Conservation (phyloP, 2,329 filamentous ascomycete genomes). For the Diaporthe aspalathi region DNA sequence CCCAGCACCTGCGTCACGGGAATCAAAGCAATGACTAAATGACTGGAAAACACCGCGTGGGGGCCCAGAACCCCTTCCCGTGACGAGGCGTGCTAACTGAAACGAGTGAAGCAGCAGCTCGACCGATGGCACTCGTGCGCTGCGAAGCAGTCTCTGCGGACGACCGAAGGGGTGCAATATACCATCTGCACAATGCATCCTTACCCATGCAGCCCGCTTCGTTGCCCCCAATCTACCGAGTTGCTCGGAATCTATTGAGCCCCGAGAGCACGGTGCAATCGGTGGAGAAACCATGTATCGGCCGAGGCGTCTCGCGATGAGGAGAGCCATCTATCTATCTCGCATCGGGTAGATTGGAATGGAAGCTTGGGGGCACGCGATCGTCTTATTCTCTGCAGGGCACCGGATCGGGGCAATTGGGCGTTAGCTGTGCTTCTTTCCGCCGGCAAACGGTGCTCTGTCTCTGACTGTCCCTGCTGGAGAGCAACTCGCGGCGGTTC, state of each 20-base stretch:
- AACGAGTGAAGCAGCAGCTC: constrained; percentile 21
- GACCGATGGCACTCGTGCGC: constrained; percentile 1
- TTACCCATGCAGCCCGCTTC: not conserved
- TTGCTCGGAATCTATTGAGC: not conserved
- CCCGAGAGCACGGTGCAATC: constrained; percentile 2
- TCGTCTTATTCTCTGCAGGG: constrained; percentile 15
- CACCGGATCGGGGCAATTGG: constrained; percentile 3
- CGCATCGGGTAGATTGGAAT: constrained; percentile 26
- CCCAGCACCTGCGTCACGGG: constrained; percentile 29
- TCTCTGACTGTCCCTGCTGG: constrained; percentile 4
- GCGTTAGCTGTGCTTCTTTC: constrained; percentile 22
- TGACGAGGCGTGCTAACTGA: constrained; percentile 15
- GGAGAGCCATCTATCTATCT: constrained; percentile 2
- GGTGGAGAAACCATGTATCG: constrained; percentile 19
- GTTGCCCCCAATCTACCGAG: constrained; percentile 19
- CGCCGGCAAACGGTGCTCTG: constrained; percentile 13
- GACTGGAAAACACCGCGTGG: constrained; percentile 28
- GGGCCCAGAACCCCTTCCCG: constrained; percentile 12
- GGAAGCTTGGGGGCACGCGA: constrained; percentile 18
- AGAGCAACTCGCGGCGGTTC: constrained; percentile 30
- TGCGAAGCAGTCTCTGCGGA: not conserved
- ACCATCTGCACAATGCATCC: constrained; percentile 1
- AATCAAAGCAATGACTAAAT: constrained; percentile 31
- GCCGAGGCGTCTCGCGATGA: constrained; percentile 19
- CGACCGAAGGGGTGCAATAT: not conserved